These are phyloP conservation scores for Waltergamsia citrina DNA, from an alignment of 2,329 filamentous ascomycete species.

Conservation along the genomic window DNA sequence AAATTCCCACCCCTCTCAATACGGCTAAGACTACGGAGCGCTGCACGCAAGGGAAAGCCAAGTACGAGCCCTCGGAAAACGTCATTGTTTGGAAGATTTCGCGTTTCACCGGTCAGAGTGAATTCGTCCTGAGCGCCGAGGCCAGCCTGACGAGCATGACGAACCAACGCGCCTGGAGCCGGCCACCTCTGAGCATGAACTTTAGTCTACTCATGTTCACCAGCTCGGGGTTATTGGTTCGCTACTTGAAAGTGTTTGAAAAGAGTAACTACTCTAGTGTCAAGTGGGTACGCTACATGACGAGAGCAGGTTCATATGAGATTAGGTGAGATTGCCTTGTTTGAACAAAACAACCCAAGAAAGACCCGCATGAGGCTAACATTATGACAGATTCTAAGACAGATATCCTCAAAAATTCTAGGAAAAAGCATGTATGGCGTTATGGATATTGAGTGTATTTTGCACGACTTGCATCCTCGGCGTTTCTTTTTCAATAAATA, in stretches of 20 bases:
- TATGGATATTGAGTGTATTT: background rate
- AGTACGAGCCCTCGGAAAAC: conserved; percentile 97
- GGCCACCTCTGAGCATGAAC: conserved; percentile 82
- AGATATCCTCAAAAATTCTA: background rate
- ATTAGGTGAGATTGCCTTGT: conserved; percentile 55
- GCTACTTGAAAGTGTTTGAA: conserved; percentile 97
- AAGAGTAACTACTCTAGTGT: conserved; percentile 98
- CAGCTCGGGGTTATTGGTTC: conserved; percentile 80
- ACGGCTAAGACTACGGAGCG: conserved; percentile 89
- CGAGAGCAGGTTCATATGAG: conserved; percentile 92
- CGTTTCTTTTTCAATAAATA: background rate
- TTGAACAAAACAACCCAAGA: background rate
- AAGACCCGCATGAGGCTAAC: no score
- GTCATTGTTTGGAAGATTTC: conserved; percentile 99
- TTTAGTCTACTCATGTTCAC: conserved; percentile 98
- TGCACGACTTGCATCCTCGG: background rate
- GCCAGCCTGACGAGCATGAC: conserved; percentile 94
- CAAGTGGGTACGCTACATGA: conserved; percentile 99
- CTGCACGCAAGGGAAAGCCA: conserved; percentile 91
- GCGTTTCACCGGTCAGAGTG: conserved; percentile 95
- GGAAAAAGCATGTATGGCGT: conserved; percentile 1
- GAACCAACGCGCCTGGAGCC: conserved; percentile 93
- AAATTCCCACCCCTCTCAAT: conserved; percentile 92
- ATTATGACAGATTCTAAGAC: background rate
- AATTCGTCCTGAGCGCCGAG: conserved; percentile 91